A percentile compares a stretch with the other conserved stretches of the same genome.
phyloP scores from a whole-genome alignment of 1,284 basidiomycete genomes.

The Spongiforma sp. region DNA sequence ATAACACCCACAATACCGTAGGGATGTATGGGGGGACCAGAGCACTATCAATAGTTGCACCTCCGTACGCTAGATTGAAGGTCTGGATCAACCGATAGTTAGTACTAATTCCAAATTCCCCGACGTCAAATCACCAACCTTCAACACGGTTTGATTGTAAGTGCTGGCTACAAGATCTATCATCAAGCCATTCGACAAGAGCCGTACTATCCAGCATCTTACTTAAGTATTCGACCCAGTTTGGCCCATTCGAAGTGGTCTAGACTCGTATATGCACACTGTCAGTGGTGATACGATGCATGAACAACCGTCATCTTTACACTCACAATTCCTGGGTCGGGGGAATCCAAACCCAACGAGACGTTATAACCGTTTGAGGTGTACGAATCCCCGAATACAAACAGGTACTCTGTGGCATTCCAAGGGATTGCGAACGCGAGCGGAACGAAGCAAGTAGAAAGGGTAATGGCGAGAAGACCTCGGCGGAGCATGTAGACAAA shows the following conservation, averaged over 20 bases:
- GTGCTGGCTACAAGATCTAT: conserved; percentile 36
- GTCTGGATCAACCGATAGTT: conserved; percentile 50
- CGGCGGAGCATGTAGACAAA: no score
- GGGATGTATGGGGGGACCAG: conserved; percentile 64
- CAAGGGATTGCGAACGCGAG: conserved; percentile 40
- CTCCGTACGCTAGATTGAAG: conserved; percentile 66
- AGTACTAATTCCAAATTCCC: no score
- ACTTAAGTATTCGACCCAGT: conserved; percentile 66
- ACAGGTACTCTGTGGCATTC: conserved; percentile 52
- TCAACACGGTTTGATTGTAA: conserved; percentile 62
- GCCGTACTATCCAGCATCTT: conserved; percentile 15
- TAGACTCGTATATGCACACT: conserved; percentile 21
- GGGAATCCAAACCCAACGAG: conserved; percentile 59
- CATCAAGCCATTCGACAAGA: neutral
- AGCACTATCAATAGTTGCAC: conserved; percentile 66
- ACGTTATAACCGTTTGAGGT: conserved; percentile 60
- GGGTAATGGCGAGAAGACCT: conserved; percentile 11
- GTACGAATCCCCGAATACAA: conserved; percentile 65
- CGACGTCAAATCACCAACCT: conserved; percentile 37
- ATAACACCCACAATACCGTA: no score
- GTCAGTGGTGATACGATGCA: conserved; percentile 3
- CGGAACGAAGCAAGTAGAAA: conserved; percentile 5
- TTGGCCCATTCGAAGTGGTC: conserved; percentile 68
- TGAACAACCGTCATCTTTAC: neutral
- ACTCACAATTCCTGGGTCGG: conserved; percentile 57